Base-by-base conservation (phyloP, 2,329 filamentous ascomycete genomes). In the Grosmannia huntii region DNA sequence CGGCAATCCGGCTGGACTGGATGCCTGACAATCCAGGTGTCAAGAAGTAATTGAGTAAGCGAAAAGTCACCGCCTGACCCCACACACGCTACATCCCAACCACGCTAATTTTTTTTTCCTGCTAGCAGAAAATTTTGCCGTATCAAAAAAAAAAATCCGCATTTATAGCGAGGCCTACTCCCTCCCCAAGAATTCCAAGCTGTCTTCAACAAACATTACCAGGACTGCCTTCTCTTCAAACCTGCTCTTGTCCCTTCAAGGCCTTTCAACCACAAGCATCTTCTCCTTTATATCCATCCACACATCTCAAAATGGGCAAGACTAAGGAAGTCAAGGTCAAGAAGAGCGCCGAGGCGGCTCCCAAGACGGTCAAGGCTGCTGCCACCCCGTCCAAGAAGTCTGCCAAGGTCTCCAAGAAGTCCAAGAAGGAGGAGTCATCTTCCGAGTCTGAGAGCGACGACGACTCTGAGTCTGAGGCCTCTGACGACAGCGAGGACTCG, bases 301-400 rank as follows among this genome's bases (percentile, higher is more conserved):
- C 44, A 57, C 53, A 58, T 49, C 50, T 72, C 70, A 77, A 65
- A 71, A 87, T 86, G 84, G 82, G 77, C 71, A 86, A 86, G 74
- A 73, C 77, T 58, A 87, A 86, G 76, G 78, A 84, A 69, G 75
- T 76, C 70, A 82, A 82, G 73, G 68, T 69, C 67, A 80, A 72
- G 70, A 81, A 81, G 72, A 67, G 68, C 67, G 81, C 72, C 64
- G 58, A 57, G 50, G 33, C 66, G 76, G 78, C 73, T 65, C 82
- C 84, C 72, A 89, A 88, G 77, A 78, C 78, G 65, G 81, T 79
- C 74, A 90, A 90, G 78, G 69, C 83, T 57, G 76, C 81, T 61
- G 78, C 86, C 70, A 80, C 79, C 63, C 73, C 83, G 76, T 79
- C 82, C 66, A 87, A 87, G 78, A 77, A 83, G 63, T 74, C 79